Conservation (phyloP, 2,329 filamentous ascomycete genomes). For the Orbilia blumenaviensis region DNA sequence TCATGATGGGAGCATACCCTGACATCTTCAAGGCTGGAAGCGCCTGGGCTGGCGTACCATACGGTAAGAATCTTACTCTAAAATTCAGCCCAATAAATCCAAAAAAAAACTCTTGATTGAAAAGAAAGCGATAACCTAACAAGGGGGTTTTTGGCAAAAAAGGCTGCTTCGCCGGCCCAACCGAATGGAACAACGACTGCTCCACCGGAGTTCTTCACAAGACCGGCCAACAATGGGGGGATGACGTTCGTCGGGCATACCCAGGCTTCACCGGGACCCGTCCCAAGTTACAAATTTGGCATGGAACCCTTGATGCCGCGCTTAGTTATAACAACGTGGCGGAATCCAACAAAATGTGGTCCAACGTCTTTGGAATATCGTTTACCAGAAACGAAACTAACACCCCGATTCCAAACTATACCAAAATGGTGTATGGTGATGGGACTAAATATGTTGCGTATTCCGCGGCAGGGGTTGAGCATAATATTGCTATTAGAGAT, state of each 20-base stretch:
- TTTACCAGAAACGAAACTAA: slow-evolving; percentile 58
- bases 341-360: slow-evolving; percentile 58
- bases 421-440: slow-evolving; percentile 60
- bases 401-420: slow-evolving; percentile 58
- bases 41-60: slow-evolving; percentile 64
- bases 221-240: slow-evolving; percentile 52
- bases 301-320: slow-evolving; percentile 60
- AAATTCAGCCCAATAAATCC: background rate
- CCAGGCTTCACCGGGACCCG: slow-evolving; percentile 60
- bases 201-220: slow-evolving; percentile 29
- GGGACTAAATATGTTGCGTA: slow-evolving; percentile 59
- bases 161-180: slow-evolving; percentile 58
- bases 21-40: slow-evolving; percentile 64
- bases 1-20: slow-evolving; percentile 65
- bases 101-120: background rate
- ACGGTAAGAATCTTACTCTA: slow-evolving; percentile 55
- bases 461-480: slow-evolving; percentile 56
- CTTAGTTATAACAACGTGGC: slow-evolving; percentile 58
- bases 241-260: slow-evolving; percentile 59
- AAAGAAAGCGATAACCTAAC: background rate
- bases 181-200: slow-evolving; percentile 34
- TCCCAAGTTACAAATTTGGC: slow-evolving; percentile 60
- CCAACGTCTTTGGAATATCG: slow-evolving; percentile 46
- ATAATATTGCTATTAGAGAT: slow-evolving; percentile 38
- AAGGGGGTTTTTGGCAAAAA: too few species aligned